Evolutionary conservation across 1,139 yeast species (phyloP), one percentile per base, ranked within the genome.

Genomic region (Candida tetrigidarum): DNA sequence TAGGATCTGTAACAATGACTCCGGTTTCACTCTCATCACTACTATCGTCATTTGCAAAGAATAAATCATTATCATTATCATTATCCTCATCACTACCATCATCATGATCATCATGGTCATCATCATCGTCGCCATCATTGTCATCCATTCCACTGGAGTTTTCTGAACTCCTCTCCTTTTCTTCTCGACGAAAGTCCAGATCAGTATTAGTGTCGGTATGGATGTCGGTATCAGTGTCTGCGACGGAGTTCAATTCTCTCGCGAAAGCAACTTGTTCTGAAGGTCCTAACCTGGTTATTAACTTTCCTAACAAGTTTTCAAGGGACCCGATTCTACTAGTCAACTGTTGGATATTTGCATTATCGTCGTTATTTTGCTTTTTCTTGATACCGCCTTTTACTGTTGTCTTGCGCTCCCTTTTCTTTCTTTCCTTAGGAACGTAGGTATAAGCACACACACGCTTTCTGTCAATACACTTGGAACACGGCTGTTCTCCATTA

Each of bases 401-500:
- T 6, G 27, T 26, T 14, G 34, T 18, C 19, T 47, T 45, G 10
- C 27, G 44, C 15, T 39, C 41, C 16, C 57, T 36, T 37, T 46
- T 49, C 38, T 52, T 56, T 10, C 60, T 42, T 37, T 51, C 57
- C 29, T 52, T 57, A 19, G 49, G 56, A 4, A 50, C 53, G 19
- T 35, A 20, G 8, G 58, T 61, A 46, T 68, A 69, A 22, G 54
- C 53, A 49, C 75, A 69, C 4, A 53, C 44, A 2, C 57, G 29
- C 9, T 57, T 62, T 12, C 55, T 50, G 41, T 49, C 52, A 56
- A 66, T 46, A 56, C 84, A 79, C 45, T 74, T 73, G 5, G 56
- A 48, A 52, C 84, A 77, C 2, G 80, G 78, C 7, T 50, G 52
- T 5, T 60, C 62, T 1, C 83, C 83, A 54, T 75, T 68, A 56